Percentiles rank a stretch among this genome's conserved stretches.
phyloP scores from a whole-genome alignment of 805 yeast genomes.

The Myxozyma monticola region DNA sequence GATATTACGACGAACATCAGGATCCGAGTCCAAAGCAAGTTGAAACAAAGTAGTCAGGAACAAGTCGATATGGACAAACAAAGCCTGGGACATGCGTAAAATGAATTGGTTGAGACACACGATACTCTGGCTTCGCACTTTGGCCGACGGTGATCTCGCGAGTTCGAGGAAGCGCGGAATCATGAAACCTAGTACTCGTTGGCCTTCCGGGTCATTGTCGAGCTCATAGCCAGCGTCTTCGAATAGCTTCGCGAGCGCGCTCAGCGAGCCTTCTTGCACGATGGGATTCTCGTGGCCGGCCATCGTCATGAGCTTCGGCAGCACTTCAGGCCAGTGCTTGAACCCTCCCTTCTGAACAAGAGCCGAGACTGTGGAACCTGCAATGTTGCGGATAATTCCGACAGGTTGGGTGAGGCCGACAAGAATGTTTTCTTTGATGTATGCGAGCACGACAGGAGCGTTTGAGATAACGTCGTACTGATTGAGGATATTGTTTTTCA shows the following conservation, averaged over 20 bases:
- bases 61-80: conserved; percentile 63
- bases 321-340: conserved; percentile 67
- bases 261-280: conserved; percentile 71
- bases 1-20: conserved; percentile 66
- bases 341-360: conserved; percentile 70
- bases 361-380: conserved; percentile 88
- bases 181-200: conserved; percentile 66
- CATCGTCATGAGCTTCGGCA: conserved; percentile 68
- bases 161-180: conserved; percentile 64
- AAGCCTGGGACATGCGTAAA: conserved; percentile 64
- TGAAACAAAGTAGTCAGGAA: conserved; percentile 64
- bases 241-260: conserved; percentile 82
- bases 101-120: conserved; percentile 76
- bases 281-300: conserved; percentile 51
- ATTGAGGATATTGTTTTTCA: conserved; percentile 69
- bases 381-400: conserved; percentile 74
- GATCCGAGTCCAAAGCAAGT: conserved; percentile 62
- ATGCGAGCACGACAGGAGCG: conserved; percentile 43
- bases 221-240: conserved; percentile 76
- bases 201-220: conserved; percentile 64
- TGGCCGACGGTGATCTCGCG: conserved; percentile 43
- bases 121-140: conserved; percentile 61
- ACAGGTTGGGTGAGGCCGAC: conserved; percentile 54
- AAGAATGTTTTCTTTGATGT: conserved; percentile 48
- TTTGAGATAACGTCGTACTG: conserved; percentile 34